Conservation (phyloP, 2,329 filamentous ascomycete genomes). For the Pseudopyrenochaeta lycopersici region DNA sequence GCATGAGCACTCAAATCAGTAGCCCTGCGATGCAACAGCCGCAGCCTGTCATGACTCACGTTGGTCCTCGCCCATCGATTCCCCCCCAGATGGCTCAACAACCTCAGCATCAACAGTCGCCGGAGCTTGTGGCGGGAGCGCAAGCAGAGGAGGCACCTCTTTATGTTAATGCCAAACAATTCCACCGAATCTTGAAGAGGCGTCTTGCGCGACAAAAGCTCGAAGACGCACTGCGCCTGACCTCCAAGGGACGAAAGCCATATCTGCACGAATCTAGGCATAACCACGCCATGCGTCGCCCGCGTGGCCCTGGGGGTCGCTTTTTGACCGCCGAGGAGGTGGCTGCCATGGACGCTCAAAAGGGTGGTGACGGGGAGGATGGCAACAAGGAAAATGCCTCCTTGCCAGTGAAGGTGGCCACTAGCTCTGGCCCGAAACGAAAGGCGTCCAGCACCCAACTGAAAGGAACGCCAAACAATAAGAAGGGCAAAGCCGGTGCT, state of each 20-base stretch:
- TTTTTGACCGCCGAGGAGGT: constrained; percentile 98
- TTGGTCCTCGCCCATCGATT: constrained; percentile 61
- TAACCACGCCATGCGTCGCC: constrained; percentile 96
- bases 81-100: constrained; percentile 63
- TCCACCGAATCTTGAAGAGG: constrained; percentile 94
- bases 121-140: constrained; percentile 76
- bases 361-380: constrained; percentile 39
- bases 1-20: constrained; percentile 54
- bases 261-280: constrained; percentile 97
- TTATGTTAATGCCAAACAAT: constrained; percentile 99
- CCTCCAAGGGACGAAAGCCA: constrained; percentile 93
- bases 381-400: constrained; percentile 52
- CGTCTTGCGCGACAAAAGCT: constrained; percentile 91
- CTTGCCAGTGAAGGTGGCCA: constrained; percentile 33
- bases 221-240: constrained; percentile 89
- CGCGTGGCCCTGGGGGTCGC: constrained; percentile 89
- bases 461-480: constrained; percentile 47
- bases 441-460: constrained; percentile 42
- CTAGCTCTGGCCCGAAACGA: constrained; percentile 37
- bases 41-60: constrained; percentile 79
- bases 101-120: constrained; percentile 77
- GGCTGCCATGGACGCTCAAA: constrained; percentile 75
- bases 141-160: constrained; percentile 86
- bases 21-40: constrained; percentile 69
- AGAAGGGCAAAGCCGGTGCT: constrained; percentile 60